Percentiles rank a stretch among this genome's conserved stretches.
Evolutionary conservation across 2,329 filamentous ascomycete genomes (phyloP).

Genomic region (Diatrype stigma): DNA sequence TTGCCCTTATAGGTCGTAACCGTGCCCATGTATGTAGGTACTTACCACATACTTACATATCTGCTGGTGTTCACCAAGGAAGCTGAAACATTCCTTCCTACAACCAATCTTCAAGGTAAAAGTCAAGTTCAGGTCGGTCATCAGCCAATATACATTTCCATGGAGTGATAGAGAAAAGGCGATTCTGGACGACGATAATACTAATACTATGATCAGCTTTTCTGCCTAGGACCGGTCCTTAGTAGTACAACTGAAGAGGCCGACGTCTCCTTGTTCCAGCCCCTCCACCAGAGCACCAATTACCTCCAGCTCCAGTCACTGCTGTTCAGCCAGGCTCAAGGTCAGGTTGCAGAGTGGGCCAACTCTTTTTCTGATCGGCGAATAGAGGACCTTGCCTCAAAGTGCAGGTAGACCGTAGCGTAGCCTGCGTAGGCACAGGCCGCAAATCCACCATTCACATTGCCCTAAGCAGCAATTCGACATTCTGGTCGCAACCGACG

Average conservation of each 20-base stretch:
- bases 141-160: too few species aligned
- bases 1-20: too few species aligned
- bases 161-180: neutral
- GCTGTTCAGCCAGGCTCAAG: neutral
- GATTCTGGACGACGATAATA: neutral
- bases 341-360: neutral
- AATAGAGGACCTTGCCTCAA: neutral
- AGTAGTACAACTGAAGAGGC: neutral
- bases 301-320: neutral
- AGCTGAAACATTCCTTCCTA: neutral
- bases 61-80: neutral
- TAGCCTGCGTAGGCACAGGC: constrained; percentile 24
- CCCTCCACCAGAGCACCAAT: too few species aligned
- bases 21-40: too few species aligned
- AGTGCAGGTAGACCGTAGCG: constrained; percentile 1
- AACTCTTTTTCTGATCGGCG: neutral
- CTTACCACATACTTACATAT: neutral
- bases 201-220: too few species aligned
- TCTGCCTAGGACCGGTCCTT: neutral
- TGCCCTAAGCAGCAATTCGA: constrained; percentile 25
- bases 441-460: constrained; percentile 32
- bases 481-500: constrained; percentile 16
- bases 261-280: neutral
- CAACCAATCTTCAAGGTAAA: neutral
- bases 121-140: too few species aligned